Base-by-base conservation (phyloP, 495 filamentous ascomycete genomes). In the Talaromyces adpressus region DNA sequence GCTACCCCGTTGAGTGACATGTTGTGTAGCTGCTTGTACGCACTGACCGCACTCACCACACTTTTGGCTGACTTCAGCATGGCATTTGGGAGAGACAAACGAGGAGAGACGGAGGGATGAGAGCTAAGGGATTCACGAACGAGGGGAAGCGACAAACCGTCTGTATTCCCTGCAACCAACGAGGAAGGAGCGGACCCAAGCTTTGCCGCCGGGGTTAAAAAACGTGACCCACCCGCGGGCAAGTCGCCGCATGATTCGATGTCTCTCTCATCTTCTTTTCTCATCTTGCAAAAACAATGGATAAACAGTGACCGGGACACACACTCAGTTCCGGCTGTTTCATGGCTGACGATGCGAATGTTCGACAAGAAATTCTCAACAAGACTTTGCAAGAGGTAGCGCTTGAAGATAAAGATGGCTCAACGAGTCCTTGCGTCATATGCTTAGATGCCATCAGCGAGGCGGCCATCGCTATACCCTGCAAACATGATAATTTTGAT, bases 401-500 rank as follows among this genome's bases (percentile, higher is more conserved):
- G 25, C 70, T 72, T 52, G 76, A 77, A 59, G 63, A 65, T 36
- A 69, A 73, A 45, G 71, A 72, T 36, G 61, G 68, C 30, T 65
- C 57, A 36, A 63, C 69, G 3, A 73, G 79, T 61, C 75, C 77
- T 14, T 84, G 81, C 65, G 81, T 84, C 45, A 83, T 84, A 69
- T 97, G 92, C 71, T 83, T 96, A 57, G 88, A 92, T 63, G 69
- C 75, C 53, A 80, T 96, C 72, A 84, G 87, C 5, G 90, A 93
- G 67, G 76, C 85, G 41, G 89, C 88, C 62, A 75, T 86, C 18
- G 85, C 89, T 4, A 75, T 82, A 41, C 91, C 91, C 18, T 97
- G 92, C 81, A 79, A 81, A 20, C 92, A 97, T 79, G 72, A 82
- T 54, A 86, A 85, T 67, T 96, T 94, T 71, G 91, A 96, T 75